Conservation (phyloP, 1,284 basidiomycete species). For the Kalmanozyma brasiliensis region DNA sequence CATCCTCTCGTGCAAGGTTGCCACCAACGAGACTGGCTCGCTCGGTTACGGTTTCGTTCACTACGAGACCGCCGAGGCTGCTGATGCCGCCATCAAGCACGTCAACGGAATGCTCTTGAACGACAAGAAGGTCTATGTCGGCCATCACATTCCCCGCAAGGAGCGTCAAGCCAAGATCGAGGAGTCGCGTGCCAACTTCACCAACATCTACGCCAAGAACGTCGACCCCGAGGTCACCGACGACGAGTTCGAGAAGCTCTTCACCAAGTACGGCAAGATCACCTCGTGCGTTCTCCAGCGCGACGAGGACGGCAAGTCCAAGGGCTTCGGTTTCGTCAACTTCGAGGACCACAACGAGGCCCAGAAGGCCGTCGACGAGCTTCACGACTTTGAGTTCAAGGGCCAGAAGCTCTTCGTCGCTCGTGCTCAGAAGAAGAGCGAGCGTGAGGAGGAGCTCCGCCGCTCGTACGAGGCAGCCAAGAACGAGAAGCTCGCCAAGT, state of each 20-base stretch:
- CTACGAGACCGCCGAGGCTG: constrained; percentile 97
- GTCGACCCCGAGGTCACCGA: constrained; percentile 84
- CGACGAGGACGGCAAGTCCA: constrained; percentile 82
- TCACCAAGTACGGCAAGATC: constrained; percentile 82
- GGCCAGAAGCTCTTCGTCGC: constrained; percentile 94
- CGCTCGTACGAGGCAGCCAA: constrained; percentile 91
- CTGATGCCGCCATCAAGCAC: constrained; percentile 89
- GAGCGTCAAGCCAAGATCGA: constrained; percentile 84
- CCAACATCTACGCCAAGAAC: constrained; percentile 99
- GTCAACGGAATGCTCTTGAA: constrained; percentile 99
- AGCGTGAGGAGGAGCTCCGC: constrained; percentile 96
- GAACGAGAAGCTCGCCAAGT: constrained; percentile 98
- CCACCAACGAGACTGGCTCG: constrained; percentile 69
- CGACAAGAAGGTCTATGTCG: constrained; percentile 89
- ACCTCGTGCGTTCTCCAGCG: constrained; percentile 86
- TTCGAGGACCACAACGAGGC: constrained; percentile 92
- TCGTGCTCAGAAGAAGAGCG: constrained; percentile 97
- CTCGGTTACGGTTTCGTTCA: constrained; percentile 91
- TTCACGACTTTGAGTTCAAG: constrained; percentile 87
- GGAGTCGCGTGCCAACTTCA: constrained; percentile 95
- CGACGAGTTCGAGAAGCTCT: constrained; percentile 87
- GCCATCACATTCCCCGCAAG: constrained; percentile 97
- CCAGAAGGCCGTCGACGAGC: constrained; percentile 84
- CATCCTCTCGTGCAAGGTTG: constrained; percentile 99
- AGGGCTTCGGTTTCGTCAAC: constrained; percentile 99